Evolutionary conservation across 768 basidiomycete species (phyloP), one percentile per base, ranked within the genome.

Genomic region (Termitomyces sp.): DNA sequence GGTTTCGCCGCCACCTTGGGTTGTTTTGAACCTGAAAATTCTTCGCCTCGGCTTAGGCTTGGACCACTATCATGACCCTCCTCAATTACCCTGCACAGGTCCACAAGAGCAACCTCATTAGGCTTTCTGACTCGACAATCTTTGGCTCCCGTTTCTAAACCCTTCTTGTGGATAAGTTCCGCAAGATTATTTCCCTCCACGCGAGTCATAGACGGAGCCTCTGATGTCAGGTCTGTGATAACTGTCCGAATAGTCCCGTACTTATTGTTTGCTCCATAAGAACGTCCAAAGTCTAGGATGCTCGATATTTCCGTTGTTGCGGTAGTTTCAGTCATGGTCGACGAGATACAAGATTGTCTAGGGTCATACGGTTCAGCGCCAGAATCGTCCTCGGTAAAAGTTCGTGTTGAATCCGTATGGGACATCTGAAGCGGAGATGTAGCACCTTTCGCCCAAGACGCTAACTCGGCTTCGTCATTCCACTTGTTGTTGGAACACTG

Each of bases 181-280:
- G 79, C 79, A 51, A 85, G 73, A 34, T 70, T 68, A 59, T 75
- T 84, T 15, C 80, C 88, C 62, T 90, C 87, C n/a, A 84, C 76
- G 34, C 77, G 76, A 21, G 78, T 79, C 51, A 88, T 72, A 10
- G 87, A 87, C 5, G 85, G 84, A 14, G 74, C 71, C 62, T 89
- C 90, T 40, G 87, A 88, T 19, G 90, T 93, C 57, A 85, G 77
- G 59, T 91, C 90, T 30, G 91, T 93, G 32, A 84, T 90, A 57
- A 85, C 74, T n/a, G 90, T 91, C 63, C 88, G 77, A 58, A 92
- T 82, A 11, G 90, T 93, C 41, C 84, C 88, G 68, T 83, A 92
- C 65, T 81, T 85, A 64, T 80, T 84, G 59, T 74, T 73, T 42
- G 69, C 73, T 54, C 68, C 70, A 35, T 75, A 72, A 32, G 57